Evolutionary conservation across 2,329 filamentous ascomycete species (phyloP), one percentile per base, ranked within the genome.

Genomic region (Ophiosphaerella herpotricha): DNA sequence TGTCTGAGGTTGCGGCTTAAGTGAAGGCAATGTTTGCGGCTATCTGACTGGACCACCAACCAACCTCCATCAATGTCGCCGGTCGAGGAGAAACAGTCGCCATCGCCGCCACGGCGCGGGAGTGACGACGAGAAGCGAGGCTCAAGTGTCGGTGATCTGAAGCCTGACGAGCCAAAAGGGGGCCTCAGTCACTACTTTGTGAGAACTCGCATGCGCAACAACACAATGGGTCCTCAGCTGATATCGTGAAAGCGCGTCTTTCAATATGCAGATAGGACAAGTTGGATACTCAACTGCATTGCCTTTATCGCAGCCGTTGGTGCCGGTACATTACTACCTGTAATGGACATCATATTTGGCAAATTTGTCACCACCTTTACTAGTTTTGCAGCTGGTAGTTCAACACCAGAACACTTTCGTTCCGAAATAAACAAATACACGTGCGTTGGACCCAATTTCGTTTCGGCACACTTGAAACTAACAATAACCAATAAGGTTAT

Each of bases 301-400:
- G 64, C 66, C 2, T 62, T 70, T n/a, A 33, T 67, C 21, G 71
- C 71, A 14, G 74, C 77, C 9, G 72, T 78, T 35, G 76, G 66
- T 7, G 72, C 75, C 6, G 79, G 78, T 39, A 74, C 74, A 9
- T 58, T 77, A 7, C 68, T 81, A 2, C 78, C 80, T 0, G 55
- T 82, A 23, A 80, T 81, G 75, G 74, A 78, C 52, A 51, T 82
- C n/a, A 67, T 83, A 4, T 82, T 82, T 54, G 80, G 80, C 9
- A 70, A 74, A 44, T 80, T 80, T 39, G 75, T 80, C 4, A 76
- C 74, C 4, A 61, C 61, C 1, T 80, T 81, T 54, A 80, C 74
- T 39, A 67, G 75, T 24, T 80, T 75, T 33, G 71, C 64, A 2
- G 63, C 61, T 1, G 75, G 73, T 1, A 29, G 40, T 1, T 61